A percentile compares a stretch with the other conserved stretches of the same genome.
Evolutionary conservation across 2,329 filamentous ascomycete species (phyloP).

Genomic region (Talaromyces sp.): DNA sequence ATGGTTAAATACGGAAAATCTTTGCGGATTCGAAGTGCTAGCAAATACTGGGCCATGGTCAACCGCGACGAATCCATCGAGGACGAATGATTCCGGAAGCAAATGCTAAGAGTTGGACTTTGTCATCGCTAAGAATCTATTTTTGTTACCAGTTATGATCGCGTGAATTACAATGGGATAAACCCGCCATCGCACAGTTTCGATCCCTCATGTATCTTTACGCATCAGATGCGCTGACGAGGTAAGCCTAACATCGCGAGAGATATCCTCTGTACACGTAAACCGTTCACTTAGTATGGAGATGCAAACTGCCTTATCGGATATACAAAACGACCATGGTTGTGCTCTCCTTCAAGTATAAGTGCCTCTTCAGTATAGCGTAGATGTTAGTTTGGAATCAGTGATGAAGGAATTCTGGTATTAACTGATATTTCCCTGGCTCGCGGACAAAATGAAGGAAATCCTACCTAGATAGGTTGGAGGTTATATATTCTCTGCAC

Average conservation of each 20-base stretch:
- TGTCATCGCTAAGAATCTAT: not conserved
- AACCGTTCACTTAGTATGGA: not conserved
- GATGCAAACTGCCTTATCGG: not conserved
- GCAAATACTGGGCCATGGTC: conserved; percentile 37
- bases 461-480: too few relatives aligned
- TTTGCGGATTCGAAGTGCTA: conserved; percentile 29
- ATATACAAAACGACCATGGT: not conserved
- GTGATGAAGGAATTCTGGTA: not conserved
- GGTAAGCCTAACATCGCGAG: not conserved
- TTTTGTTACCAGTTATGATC: not conserved
- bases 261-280: not conserved
- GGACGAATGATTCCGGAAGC: not conserved
- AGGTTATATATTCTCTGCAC: not conserved
- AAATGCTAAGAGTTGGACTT: not conserved
- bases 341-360: not conserved
- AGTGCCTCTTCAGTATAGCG: not conserved
- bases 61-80: conserved; percentile 17
- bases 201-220: not conserved
- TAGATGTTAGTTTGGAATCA: not conserved
- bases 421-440: not conserved
- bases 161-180: not conserved
- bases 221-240: not conserved
- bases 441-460: too few relatives aligned
- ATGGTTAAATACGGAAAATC: conserved; percentile 39
- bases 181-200: not conserved